Evolutionary conservation across 2,329 filamentous ascomycete genomes (phyloP).

Genomic region (Talaromyces sp.): DNA sequence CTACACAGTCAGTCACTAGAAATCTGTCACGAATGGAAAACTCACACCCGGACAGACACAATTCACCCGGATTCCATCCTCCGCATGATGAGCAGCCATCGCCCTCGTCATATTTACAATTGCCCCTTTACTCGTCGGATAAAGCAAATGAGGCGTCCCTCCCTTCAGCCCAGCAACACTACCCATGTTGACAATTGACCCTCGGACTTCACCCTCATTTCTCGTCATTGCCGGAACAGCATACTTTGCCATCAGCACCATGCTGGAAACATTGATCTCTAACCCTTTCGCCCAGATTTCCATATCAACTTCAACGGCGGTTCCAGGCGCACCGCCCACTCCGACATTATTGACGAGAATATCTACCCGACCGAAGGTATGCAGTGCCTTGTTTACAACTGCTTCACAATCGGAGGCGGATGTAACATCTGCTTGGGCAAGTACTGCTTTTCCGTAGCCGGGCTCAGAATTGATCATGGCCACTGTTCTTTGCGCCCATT

Average conservation of each 20-base stretch:
- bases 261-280: conserved; percentile 63
- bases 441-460: conserved; percentile 32
- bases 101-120: conserved; percentile 58
- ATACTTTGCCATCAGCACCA: conserved; percentile 64
- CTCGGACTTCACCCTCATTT: conserved; percentile 47
- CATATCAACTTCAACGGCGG: conserved; percentile 61
- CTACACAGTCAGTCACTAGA: neutral
- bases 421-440: neutral
- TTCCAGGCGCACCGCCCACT: conserved; percentile 58
- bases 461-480: conserved; percentile 50
- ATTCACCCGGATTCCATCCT: conserved; percentile 54
- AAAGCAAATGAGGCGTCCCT: conserved; percentile 54
- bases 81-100: conserved; percentile 56
- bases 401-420: neutral
- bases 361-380: conserved; percentile 57
- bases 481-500: conserved; percentile 54
- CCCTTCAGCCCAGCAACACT: conserved; percentile 54
- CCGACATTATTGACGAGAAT: conserved; percentile 67
- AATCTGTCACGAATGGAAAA: neutral
- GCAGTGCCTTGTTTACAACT: neutral
- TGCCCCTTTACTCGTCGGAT: conserved; percentile 56
- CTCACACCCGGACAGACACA: conserved; percentile 48
- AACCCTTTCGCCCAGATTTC: conserved; percentile 57
- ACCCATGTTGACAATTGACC: conserved; percentile 53
- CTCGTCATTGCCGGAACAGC: conserved; percentile 60